These are phyloP conservation scores for Amaranthus palmeri DNA, from an alignment of 148 eudicot genomes.

Conservation along the genomic window DNA sequence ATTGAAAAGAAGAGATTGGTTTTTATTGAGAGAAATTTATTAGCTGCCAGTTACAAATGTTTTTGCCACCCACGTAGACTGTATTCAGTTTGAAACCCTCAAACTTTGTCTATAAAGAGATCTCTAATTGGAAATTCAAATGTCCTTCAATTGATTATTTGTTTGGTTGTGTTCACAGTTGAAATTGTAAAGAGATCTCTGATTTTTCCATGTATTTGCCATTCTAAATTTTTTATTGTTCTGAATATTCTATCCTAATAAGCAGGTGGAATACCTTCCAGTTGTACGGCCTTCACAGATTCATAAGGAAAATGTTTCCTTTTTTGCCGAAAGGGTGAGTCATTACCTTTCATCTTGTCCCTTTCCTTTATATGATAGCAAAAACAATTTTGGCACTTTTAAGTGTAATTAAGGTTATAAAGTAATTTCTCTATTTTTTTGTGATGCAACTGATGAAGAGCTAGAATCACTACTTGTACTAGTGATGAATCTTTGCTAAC, in stretches of 20 bases:
- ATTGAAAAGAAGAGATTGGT: not conserved
- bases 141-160: not conserved
- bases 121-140: not conserved
- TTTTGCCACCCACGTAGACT: not conserved
- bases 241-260: slow-evolving; percentile 1
- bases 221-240: not conserved
- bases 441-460: not conserved
- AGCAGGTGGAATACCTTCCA: slow-evolving; percentile 89
- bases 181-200: not conserved
- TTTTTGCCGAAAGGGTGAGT: slow-evolving; percentile 70
- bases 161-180: not conserved
- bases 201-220: not conserved
- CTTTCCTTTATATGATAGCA: not conserved
- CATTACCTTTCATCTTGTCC: not conserved
- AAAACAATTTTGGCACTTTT: not conserved
- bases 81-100: not conserved
- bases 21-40: not conserved
- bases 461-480: not conserved
- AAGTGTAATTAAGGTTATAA: not conserved
- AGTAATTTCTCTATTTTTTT: not conserved
- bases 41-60: not conserved
- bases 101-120: not conserved
- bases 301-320: slow-evolving; percentile 58
- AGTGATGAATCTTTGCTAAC: not conserved
- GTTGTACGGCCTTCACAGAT: slow-evolving; percentile 50